Evolutionary conservation across 306 rosid genomes (phyloP).

Genomic region (Glycine soja): DNA sequence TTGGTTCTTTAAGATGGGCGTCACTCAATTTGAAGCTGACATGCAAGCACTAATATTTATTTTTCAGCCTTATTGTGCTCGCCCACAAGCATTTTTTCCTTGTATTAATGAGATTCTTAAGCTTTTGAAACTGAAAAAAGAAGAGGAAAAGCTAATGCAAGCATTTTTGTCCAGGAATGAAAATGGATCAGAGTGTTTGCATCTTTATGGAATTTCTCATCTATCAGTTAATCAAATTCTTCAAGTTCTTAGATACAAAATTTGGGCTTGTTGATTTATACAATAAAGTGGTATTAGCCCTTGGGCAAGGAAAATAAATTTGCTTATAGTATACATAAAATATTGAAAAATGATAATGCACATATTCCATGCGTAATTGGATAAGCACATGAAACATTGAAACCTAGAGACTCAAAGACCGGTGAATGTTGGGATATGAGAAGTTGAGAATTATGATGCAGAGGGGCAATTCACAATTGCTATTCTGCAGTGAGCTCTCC

Average conservation of each 20-base stretch:
- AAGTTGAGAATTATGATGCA: conserved; percentile 23
- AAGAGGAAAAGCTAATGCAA: conserved; percentile 59
- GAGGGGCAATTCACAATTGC: neutral
- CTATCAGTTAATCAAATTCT: conserved; percentile 55
- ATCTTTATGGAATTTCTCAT: conserved; percentile 47
- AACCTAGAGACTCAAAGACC: conserved; percentile 12
- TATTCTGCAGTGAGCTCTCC: conserved; percentile 7
- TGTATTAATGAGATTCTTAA: conserved; percentile 59
- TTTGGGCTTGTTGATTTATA: conserved; percentile 39
- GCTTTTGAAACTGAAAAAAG: conserved; percentile 58
- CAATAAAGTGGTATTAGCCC: conserved; percentile 17
- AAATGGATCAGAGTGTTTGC: conserved; percentile 52
- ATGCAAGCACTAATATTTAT: conserved; percentile 65
- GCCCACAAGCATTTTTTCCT: conserved; percentile 81
- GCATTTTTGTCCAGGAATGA: conserved; percentile 40
- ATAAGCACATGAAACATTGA: neutral
- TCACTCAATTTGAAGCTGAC: conserved; percentile 64
- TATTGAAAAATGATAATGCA: neutral
- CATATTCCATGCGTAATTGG: conserved; percentile 9
- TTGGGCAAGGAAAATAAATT: conserved; percentile 17
- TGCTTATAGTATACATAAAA: neutral
- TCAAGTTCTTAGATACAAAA: conserved; percentile 53
- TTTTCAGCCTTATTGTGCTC: conserved; percentile 72
- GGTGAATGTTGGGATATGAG: neutral
- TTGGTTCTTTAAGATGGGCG: conserved; percentile 48